A percentile compares a stretch with the other conserved stretches of the same genome.
Conservation (phyloP, 768 basidiomycete species). For the Hebeloma cylindrosporum region DNA sequence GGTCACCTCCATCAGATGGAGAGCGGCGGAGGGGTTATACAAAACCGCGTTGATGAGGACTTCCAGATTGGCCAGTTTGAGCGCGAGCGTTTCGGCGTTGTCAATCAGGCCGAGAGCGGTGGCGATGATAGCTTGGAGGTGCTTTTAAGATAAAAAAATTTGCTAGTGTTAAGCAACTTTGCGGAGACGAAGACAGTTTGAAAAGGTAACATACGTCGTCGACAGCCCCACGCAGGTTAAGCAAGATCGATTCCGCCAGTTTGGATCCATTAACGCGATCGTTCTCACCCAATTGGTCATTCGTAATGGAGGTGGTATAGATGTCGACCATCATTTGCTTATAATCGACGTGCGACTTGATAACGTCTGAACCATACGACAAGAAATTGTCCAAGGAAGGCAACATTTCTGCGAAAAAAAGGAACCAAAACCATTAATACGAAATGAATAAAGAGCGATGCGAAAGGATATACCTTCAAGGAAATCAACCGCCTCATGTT, state of each 20-base stretch:
- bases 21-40: conserved; percentile 78
- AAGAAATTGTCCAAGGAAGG: conserved; percentile 88
- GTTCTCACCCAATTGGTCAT: conserved; percentile 74
- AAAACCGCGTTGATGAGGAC: conserved; percentile 81
- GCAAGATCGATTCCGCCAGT: conserved; percentile 77
- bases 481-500: conserved; percentile 81
- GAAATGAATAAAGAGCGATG: conserved; percentile 6
- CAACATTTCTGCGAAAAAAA: conserved; percentile 65
- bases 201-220: conserved; percentile 63
- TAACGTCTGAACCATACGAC: conserved; percentile 75
- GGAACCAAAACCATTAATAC: conserved; percentile 3
- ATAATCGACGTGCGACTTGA: conserved; percentile 74
- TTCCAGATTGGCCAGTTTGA: conserved; percentile 78
- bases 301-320: conserved; percentile 72
- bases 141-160: conserved; percentile 35
- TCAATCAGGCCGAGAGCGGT: conserved; percentile 62
- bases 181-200: not conserved
- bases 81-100: conserved; percentile 57
- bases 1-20: conserved; percentile 70
- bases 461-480: conserved; percentile 73
- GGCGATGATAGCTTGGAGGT: conserved; percentile 62
- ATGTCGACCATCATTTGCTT: conserved; percentile 80
- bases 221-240: conserved; percentile 74
- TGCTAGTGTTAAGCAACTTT: not conserved
- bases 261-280: conserved; percentile 85